Percentiles rank a stretch among this genome's conserved stretches.
These are phyloP conservation scores for Mitosporidium daphniae DNA, from an alignment of 371 early-diverging fungal genomes.

Conservation along the genomic window DNA sequence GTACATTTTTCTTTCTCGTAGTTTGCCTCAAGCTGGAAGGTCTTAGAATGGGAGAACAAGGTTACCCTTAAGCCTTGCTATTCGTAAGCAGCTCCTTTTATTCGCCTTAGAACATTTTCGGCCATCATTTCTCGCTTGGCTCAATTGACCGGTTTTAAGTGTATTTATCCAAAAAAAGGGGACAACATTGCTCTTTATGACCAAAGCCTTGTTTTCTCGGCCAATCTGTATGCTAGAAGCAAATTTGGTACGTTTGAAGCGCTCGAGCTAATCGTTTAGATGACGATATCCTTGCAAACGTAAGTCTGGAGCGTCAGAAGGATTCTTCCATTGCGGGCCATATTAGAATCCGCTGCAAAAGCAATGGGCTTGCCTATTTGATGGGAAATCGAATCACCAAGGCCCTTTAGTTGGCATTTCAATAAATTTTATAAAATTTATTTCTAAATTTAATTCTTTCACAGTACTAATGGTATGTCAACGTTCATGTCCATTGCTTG, in stretches of 20 bases:
- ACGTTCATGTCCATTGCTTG: too few species aligned
- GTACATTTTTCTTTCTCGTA: conserved; percentile 4
- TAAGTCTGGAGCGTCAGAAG: conserved; percentile 21
- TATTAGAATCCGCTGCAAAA: conserved; percentile 75
- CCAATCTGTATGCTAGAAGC: conserved; percentile 62
- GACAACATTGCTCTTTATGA: conserved; percentile 1
- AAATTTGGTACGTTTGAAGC: too few species aligned
- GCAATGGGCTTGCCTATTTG: conserved; percentile 74
- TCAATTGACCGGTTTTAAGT: background rate
- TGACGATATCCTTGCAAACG: conserved; percentile 76
- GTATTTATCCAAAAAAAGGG: conserved; percentile 14
- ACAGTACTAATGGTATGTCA: too few species aligned
- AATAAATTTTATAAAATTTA: too few species aligned
- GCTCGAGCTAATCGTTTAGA: too few species aligned
- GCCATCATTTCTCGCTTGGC: background rate
- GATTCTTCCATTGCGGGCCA: conserved; percentile 45
- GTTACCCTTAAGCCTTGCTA: conserved; percentile 51
- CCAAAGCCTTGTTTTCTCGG: conserved; percentile 60
- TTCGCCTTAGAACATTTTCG: background rate
- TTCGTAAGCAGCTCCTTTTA: conserved; percentile 11
- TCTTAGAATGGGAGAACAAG: conserved; percentile 97
- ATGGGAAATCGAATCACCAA: conserved; percentile 24
- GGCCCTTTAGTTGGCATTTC: too few species aligned
- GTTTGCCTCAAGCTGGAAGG: conserved; percentile 84
- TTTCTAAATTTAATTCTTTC: too few species aligned